Base-by-base conservation (phyloP, 31 red algal species). In the Odonthalia washingtoniensis region DNA sequence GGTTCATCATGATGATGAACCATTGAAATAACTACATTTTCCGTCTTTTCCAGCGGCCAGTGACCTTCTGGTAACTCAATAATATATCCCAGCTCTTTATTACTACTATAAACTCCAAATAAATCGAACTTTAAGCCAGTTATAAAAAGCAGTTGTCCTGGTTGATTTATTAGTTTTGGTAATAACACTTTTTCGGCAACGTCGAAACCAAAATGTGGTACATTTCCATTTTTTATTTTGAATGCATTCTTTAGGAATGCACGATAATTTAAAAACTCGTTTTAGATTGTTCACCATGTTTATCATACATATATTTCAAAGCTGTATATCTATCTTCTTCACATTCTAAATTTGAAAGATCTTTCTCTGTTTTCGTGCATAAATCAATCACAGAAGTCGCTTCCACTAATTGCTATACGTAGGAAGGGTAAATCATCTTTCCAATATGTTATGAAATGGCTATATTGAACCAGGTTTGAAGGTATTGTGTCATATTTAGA, bases 181-280 rank as follows among this genome's bases (percentile, higher is more conserved):
- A 65, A 42, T 26, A 82, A 24, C 17, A 82, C 12, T 67, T 82
- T 66, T 0, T 82, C 53, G 28, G 6, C 49, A 63, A 66, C 65
- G 17, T 82, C 78, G 40, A 82, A 82, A 0, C 65, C 78, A 36
- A 82, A 82, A 39, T 82, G 78, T 17, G 40, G 46, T 21, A 45
- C 33, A 27, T 78, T 46, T 49, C 3, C 17, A 35, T 69, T 9
- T 4, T n/a, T n/a, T n/a, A n/a, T n/a, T n/a, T n/a, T n/a, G n/a
- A n/a, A n/a, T n/a, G n/a, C n/a, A n/a, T n/a, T 4, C 17, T 69
- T 34, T 9, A 9, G 65, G 5, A 69, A 3, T 34, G 32, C 65
- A 35, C 17, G 3, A 34, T 69, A 69, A 18, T 35, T 28, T 35
- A 6, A 34, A 18, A 69, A 69, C 65, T 9, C 65, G 5, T 6